phyloP scores from a whole-genome alignment of 495 filamentous ascomycete species.

The Penicillium coprophilum region DNA sequence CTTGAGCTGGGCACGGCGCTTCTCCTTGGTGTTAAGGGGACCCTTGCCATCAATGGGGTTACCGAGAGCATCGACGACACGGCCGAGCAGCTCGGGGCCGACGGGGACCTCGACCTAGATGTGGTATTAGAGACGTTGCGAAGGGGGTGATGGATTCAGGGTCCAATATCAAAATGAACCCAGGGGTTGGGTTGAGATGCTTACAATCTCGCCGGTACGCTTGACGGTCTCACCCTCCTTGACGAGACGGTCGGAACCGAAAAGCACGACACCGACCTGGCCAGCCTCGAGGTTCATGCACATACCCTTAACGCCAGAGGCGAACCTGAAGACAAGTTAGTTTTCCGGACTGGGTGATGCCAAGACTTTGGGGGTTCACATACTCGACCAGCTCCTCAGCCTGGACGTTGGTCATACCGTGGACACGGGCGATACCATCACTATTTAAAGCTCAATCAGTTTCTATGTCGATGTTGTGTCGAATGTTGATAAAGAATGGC shows the following conservation, averaged over 20 bases:
- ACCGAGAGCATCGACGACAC: constrained; percentile 96
- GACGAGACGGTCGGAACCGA: constrained; percentile 99
- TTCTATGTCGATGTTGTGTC: constrained; percentile 13
- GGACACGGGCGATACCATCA: constrained; percentile 99
- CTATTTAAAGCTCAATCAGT: constrained; percentile 49
- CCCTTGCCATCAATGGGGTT: constrained; percentile 99
- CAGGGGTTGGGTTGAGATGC: constrained; percentile 33
- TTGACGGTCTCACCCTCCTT: constrained; percentile 99
- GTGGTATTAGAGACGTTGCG: constrained; percentile 27
- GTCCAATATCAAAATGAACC: constrained; percentile 18
- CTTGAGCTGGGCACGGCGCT: constrained; percentile 97
- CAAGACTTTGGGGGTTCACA: constrained; percentile 46
- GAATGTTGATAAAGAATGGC: constrained; percentile 18
- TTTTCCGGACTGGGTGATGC: constrained; percentile 22
- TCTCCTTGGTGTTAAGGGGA: constrained; percentile 85
- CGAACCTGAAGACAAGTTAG: constrained; percentile 71
- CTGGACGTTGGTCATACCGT: constrained; percentile 99
- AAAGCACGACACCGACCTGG: constrained; percentile 99
- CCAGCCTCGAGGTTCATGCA: constrained; percentile 99
- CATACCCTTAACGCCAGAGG: constrained; percentile 99
- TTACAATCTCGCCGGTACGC: constrained; percentile 98
- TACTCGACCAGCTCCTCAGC: constrained; percentile 99
- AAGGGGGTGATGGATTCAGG: background rate
- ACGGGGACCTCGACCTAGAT: constrained; percentile 93
- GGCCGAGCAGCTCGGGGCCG: constrained; percentile 87